A percentile compares a stretch with the other conserved stretches of the same genome.
Conservation (phyloP, 2,329 filamentous ascomycete genomes). For the Hypomyces perniciosus region DNA sequence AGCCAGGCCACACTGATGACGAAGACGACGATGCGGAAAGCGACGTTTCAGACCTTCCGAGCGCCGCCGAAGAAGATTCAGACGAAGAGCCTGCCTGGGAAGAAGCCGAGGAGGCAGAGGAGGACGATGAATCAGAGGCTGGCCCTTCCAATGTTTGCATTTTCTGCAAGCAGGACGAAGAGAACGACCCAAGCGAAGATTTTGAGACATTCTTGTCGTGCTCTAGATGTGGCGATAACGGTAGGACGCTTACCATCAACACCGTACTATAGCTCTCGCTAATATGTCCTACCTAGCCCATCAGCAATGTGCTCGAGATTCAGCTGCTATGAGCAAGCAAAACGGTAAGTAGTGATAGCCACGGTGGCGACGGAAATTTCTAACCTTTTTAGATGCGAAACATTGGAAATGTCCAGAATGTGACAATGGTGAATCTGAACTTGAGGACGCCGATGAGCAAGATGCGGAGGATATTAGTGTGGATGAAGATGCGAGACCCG, state of each 20-base stretch:
- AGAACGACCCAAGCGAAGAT: constrained; percentile 74
- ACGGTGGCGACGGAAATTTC: constrained; percentile 2
- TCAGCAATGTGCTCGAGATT: constrained; percentile 77
- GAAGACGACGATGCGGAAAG: constrained; percentile 47
- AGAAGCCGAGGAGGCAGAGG: constrained; percentile 50
- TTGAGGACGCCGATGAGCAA: constrained; percentile 23
- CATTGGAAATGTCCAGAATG: constrained; percentile 50
- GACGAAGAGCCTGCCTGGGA: constrained; percentile 44
- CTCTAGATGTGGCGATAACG: constrained; percentile 70
- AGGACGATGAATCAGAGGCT: constrained; percentile 51
- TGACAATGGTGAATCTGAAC: constrained; percentile 26
- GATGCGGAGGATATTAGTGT: constrained; percentile 18
- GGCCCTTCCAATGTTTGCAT: constrained; percentile 47
- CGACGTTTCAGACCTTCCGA: constrained; percentile 41
- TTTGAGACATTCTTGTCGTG: constrained; percentile 77
- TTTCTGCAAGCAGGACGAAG: constrained; percentile 78
- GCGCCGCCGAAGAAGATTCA: constrained; percentile 48
- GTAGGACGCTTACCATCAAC: constrained; percentile 47
- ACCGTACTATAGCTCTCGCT: constrained; percentile 21
- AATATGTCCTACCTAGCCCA: constrained; percentile 65
- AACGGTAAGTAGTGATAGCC: constrained; percentile 22
- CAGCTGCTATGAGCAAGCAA: constrained; percentile 34
- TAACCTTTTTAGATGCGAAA: constrained; percentile 33
- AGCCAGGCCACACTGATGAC: constrained; percentile 41
- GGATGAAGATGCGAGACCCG: constrained; percentile 18